Evolutionary conservation across 257 asterid genomes (phyloP).

Genomic region (Paulownia fortunei): DNA sequence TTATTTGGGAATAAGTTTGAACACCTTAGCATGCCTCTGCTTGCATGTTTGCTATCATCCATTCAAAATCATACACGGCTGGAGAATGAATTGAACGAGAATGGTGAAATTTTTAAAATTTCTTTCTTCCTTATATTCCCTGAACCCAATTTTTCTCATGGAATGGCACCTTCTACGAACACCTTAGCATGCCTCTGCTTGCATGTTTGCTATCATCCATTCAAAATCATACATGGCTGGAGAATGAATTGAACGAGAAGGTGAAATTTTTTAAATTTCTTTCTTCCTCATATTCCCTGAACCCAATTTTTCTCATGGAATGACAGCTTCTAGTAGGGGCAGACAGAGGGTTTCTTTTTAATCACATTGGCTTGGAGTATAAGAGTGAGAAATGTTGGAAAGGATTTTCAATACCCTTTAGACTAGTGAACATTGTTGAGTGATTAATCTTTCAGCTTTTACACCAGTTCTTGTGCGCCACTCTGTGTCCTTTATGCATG

Average conservation of each 20-base stretch:
- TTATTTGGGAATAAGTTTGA: neutral
- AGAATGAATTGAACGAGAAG: neutral
- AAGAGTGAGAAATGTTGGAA: neutral
- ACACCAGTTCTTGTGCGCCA: neutral
- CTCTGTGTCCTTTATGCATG: neutral
- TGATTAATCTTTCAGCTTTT: neutral
- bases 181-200: too few relatives aligned
- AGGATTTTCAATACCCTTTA: neutral
- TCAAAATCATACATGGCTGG: neutral
- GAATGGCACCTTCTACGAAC: too few relatives aligned
- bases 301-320: too few relatives aligned
- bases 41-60: too few relatives aligned
- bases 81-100: too few relatives aligned
- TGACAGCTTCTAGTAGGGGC: neutral
- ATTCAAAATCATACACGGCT: too few relatives aligned
- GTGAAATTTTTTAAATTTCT: too few relatives aligned
- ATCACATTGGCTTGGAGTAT: neutral
- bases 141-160: too few relatives aligned
- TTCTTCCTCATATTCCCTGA: too few relatives aligned
- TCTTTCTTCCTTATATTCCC: too few relatives aligned
- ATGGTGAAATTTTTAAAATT: too few relatives aligned
- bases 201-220: too few relatives aligned
- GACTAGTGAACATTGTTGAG: neutral
- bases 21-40: neutral
- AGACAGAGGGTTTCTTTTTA: neutral